A percentile compares a stretch with the other conserved stretches of the same genome.
Evolutionary conservation across 2,329 filamentous ascomycete species (phyloP).

Genomic region (Paracamarosporium sp.): DNA sequence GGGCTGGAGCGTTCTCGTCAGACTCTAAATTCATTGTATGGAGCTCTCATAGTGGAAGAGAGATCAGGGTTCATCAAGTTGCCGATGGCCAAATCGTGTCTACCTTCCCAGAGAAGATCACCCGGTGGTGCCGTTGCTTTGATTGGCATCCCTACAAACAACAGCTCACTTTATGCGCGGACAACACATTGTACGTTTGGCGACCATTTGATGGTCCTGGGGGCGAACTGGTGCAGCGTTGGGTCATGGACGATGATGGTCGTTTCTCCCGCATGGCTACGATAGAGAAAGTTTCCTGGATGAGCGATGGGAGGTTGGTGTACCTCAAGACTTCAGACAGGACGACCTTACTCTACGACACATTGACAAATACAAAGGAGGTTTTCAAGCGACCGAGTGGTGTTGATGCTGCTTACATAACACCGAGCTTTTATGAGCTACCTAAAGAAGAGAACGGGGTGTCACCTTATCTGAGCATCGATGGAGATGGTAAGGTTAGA

Average conservation of each 20-base stretch:
- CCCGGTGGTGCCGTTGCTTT: conserved; percentile 26
- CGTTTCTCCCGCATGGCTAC: conserved; percentile 8
- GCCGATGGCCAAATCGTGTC: conserved; percentile 20
- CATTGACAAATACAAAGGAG: conserved; percentile 32
- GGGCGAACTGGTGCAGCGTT: conserved; percentile 28
- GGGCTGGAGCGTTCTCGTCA: conserved; percentile 33
- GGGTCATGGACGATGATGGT: conserved; percentile 15
- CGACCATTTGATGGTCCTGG: conserved; percentile 22
- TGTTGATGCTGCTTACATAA: conserved; percentile 7
- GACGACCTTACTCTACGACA: conserved; percentile 30
- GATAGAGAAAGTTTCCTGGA: conserved; percentile 22
- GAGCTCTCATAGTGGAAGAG: conserved; percentile 21
- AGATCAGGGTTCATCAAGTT: conserved; percentile 26
- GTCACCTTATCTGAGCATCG: conserved; percentile 28
- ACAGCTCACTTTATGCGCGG: conserved; percentile 28
- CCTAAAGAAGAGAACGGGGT: conserved; percentile 11
- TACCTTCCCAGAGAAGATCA: conserved; percentile 17
- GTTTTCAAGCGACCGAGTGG: conserved; percentile 29
- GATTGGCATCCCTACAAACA: conserved; percentile 31
- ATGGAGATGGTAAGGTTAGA: conserved; percentile 31
- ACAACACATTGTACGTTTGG: conserved; percentile 30
- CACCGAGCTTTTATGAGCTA: conserved; percentile 22
- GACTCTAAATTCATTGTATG: conserved; percentile 33
- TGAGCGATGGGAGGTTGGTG: conserved; percentile 24
- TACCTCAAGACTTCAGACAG: conserved; percentile 26